Conservation (phyloP, 108 stramenopile species). For the Nitzschia putrida region DNA sequence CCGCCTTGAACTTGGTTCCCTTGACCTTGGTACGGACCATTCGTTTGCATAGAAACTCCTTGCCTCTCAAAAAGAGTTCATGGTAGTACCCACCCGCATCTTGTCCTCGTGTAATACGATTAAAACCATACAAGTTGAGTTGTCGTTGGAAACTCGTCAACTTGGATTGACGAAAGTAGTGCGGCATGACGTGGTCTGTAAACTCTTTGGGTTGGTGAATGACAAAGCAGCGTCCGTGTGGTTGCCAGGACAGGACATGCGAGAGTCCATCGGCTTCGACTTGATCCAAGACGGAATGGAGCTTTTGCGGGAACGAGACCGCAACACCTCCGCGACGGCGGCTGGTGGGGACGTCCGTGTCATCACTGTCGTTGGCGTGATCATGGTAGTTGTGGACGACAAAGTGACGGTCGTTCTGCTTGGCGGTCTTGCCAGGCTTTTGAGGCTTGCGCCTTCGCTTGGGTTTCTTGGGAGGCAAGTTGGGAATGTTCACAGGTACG, state of each 20-base stretch:
- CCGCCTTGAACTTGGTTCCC: constrained; percentile 75
- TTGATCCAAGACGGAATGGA: constrained; percentile 64
- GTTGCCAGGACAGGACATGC: constrained; percentile 69
- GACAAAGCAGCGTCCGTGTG: constrained; percentile 73
- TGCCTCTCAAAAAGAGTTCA: constrained; percentile 73
- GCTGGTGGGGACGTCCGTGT: constrained; percentile 19
- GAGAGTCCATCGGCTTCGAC: constrained; percentile 56
- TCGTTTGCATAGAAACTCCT: constrained; percentile 47
- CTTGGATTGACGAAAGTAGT: constrained; percentile 63
- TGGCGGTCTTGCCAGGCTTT: constrained; percentile 76
- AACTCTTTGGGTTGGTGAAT: constrained; percentile 75
- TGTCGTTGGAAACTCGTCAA: constrained; percentile 87
- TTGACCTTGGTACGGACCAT: constrained; percentile 77
- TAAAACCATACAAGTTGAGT: constrained; percentile 72
- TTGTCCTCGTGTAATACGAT: constrained; percentile 45
- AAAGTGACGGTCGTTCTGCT: constrained; percentile 67
- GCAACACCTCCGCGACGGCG: constrained; percentile 62
- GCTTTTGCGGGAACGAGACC: constrained; percentile 70
- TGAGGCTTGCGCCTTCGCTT: constrained; percentile 67
- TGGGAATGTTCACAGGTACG: background rate
- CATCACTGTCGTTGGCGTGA: constrained; percentile 47
- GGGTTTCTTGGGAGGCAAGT: constrained; percentile 25
- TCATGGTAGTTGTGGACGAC: constrained; percentile 78
- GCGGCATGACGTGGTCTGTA: constrained; percentile 67
- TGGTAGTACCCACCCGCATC: constrained; percentile 45